phyloP scores from a whole-genome alignment of 306 rosid genomes.

The Vachellia collinsii region DNA sequence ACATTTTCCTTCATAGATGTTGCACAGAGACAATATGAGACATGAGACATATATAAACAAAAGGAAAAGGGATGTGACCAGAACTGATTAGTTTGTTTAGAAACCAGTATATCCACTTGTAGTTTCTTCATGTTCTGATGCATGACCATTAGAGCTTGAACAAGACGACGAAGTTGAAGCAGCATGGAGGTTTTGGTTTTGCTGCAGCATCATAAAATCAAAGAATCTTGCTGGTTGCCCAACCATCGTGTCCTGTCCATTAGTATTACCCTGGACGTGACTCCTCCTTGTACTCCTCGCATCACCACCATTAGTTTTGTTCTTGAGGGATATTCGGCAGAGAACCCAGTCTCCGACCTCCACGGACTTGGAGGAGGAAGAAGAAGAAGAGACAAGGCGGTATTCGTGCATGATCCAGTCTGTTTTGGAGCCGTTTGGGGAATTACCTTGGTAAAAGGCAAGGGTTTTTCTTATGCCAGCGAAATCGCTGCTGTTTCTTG shows the following conservation, averaged over 20 bases:
- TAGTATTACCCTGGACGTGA: not conserved
- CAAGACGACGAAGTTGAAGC: conserved; percentile 56
- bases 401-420: conserved; percentile 86
- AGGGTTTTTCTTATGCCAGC: conserved; percentile 71
- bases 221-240: conserved; percentile 48
- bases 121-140: conserved; percentile 37
- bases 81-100: not conserved
- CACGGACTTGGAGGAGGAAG: conserved; percentile 16
- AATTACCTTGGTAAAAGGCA: conserved; percentile 58
- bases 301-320: not conserved
- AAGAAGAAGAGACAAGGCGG: conserved; percentile 44
- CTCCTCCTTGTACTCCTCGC: not conserved
- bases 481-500: conserved; percentile 32
- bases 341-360: conserved; percentile 70
- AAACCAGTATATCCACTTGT: conserved; percentile 36
- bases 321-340: conserved; percentile 64
- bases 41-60: not conserved
- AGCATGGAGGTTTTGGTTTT: conserved; percentile 5
- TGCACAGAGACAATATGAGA: not conserved
- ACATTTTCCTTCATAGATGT: not conserved
- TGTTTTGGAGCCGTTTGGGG: conserved; percentile 58
- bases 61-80: not conserved
- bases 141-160: conserved; percentile 46
- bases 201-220: conserved; percentile 41
- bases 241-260: not conserved